Evolutionary conservation across 495 filamentous ascomycete genomes (phyloP).

Genomic region (Lophiotrema nucula): DNA sequence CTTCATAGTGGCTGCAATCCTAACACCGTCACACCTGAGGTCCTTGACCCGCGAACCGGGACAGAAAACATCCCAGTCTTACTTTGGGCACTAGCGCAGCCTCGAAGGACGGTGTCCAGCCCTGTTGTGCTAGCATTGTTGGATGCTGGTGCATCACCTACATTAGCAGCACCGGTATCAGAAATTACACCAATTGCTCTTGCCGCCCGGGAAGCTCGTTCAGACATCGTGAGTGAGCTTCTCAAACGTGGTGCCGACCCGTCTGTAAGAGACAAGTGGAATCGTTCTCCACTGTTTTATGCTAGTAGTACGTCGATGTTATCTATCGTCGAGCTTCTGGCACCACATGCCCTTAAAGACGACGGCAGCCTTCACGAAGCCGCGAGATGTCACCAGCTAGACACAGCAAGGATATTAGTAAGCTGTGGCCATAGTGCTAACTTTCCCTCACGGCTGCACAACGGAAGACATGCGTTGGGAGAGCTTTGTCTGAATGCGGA

Average conservation of each 20-base stretch:
- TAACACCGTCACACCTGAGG: not conserved
- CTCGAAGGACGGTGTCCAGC: constrained; percentile 23
- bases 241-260: constrained; percentile 21
- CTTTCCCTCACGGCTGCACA: constrained; percentile 20
- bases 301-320: constrained; percentile 12
- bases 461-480: constrained; percentile 23
- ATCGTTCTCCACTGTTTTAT: constrained; percentile 28
- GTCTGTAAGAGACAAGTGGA: constrained; percentile 21
- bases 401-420: constrained; percentile 4
- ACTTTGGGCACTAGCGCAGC: constrained; percentile 30
- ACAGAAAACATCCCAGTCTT: constrained; percentile 19
- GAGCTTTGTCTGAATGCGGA: constrained; percentile 23
- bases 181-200: constrained; percentile 13
- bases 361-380: constrained; percentile 33
- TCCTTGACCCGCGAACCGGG: constrained; percentile 7
- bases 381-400: constrained; percentile 15
- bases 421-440: constrained; percentile 21
- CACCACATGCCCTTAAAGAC: constrained; percentile 14
- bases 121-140: constrained; percentile 22
- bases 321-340: constrained; percentile 2
- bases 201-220: constrained; percentile 22
- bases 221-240: constrained; percentile 17
- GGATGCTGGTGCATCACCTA: constrained; percentile 20
- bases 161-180: constrained; percentile 3
- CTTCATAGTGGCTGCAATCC: constrained; percentile 23